A percentile compares a stretch with the other conserved stretches of the same genome.
These are phyloP conservation scores for Infundibulicybe gibba DNA, from an alignment of 768 basidiomycete genomes.

Conservation along the genomic window DNA sequence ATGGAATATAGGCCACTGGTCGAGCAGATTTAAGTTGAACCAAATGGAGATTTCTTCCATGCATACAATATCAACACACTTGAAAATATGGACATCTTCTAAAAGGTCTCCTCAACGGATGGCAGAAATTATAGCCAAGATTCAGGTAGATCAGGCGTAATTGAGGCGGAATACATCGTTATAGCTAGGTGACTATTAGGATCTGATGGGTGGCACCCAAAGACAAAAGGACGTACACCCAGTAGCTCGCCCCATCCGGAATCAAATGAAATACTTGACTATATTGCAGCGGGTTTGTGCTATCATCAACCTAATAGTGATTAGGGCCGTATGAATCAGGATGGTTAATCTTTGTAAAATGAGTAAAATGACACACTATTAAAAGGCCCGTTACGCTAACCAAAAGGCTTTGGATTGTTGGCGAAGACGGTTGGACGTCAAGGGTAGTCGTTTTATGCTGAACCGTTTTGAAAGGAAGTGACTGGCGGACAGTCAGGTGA, in stretches of 20 bases:
- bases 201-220: conserved; percentile 1
- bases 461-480: conserved; percentile 79
- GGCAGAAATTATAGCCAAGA: background rate
- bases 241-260: conserved; percentile 71
- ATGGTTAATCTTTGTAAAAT: background rate
- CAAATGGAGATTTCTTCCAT: too few species aligned
- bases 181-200: conserved; percentile 34
- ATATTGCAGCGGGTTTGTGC: conserved; percentile 77
- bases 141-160: conserved; percentile 38
- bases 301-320: conserved; percentile 70
- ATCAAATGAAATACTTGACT: conserved; percentile 93
- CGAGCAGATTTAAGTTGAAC: too few species aligned
- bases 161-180: conserved; percentile 96
- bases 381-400: conserved; percentile 91
- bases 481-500: conserved; percentile 30
- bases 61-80: too few species aligned
- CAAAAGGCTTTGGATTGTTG: conserved; percentile 50
- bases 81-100: too few species aligned
- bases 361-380: conserved; percentile 42
- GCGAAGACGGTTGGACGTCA: conserved; percentile 84
- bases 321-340: background rate
- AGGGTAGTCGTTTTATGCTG: conserved; percentile 77
- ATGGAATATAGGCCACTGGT: too few species aligned
- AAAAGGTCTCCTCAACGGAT: too few species aligned
- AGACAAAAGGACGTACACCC: conserved; percentile 58